Conservation (phyloP, 805 yeast genomes). For the Debaryomyces prosopidis region DNA sequence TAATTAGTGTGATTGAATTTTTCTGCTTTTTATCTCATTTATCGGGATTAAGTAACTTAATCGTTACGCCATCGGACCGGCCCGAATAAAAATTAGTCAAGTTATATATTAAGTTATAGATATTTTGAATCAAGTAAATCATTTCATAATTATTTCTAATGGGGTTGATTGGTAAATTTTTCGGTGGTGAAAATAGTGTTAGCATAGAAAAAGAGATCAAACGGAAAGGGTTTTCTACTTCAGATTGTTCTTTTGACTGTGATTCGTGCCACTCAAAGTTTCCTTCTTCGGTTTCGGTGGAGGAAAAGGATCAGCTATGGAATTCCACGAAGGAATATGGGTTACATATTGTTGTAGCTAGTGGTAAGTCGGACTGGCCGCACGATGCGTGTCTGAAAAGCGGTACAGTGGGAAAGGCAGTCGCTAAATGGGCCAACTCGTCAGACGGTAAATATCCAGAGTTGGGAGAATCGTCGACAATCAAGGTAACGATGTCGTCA, state of each 20-base stretch:
- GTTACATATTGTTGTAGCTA: slow-evolving; percentile 75
- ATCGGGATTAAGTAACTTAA: not conserved
- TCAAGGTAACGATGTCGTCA: slow-evolving; percentile 58
- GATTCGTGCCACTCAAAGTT: slow-evolving; percentile 51
- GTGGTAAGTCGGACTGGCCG: slow-evolving; percentile 84
- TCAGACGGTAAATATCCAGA: slow-evolving; percentile 15
- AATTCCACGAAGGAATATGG: slow-evolving; percentile 70
- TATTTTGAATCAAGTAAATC: too few relatives aligned
- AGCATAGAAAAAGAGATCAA: slow-evolving; percentile 3
- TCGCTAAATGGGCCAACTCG: slow-evolving; percentile 36
- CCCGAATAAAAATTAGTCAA: not conserved
- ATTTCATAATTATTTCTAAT: too few relatives aligned
- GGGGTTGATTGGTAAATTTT: slow-evolving; percentile 3
- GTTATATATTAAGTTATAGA: too few relatives aligned
- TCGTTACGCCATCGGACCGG: not conserved
- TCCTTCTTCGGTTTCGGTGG: slow-evolving; percentile 49
- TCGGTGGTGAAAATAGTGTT: not conserved
- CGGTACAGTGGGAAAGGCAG: slow-evolving; percentile 46
- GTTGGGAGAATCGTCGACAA: slow-evolving; percentile 18
- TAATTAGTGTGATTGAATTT: not conserved
- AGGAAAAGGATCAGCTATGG: slow-evolving; percentile 50
- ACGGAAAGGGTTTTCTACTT: slow-evolving; percentile 26
- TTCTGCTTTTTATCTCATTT: not conserved
- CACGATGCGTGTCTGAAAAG: slow-evolving; percentile 60
- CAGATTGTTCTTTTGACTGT: slow-evolving; percentile 57